Percentiles rank a stretch among this genome's conserved stretches.
phyloP scores from a whole-genome alignment of 176 grass and related monocot genomes.

The Hyparrhenia diplandra region DNA sequence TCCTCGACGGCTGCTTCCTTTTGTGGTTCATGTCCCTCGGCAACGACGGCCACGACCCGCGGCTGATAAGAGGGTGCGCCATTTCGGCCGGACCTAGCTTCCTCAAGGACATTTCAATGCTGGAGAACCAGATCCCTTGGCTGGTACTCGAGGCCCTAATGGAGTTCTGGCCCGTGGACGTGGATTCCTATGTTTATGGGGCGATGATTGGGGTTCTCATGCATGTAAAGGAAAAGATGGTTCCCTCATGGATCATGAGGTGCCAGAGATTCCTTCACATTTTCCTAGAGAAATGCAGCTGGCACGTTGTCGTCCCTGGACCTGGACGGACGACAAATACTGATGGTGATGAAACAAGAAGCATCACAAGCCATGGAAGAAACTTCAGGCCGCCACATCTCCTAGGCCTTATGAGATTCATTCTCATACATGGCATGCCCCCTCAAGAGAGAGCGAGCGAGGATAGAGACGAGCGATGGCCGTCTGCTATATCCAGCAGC shows the following conservation, averaged over 20 bases:
- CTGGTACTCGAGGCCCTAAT: neutral
- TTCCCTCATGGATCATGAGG: neutral
- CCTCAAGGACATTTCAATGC: neutral
- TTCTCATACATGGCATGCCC: neutral
- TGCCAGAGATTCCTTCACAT: neutral
- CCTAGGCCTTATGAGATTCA: neutral
- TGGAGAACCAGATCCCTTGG: neutral
- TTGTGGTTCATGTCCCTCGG: neutral
- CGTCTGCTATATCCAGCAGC: neutral
- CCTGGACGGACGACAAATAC: too few species aligned
- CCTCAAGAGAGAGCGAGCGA: too few species aligned
- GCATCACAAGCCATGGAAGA: neutral
- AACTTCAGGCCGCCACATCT: neutral
- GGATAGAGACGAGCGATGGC: too few species aligned
- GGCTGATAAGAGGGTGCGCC: neutral
- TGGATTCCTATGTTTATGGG: too few species aligned
- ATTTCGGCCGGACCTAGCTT: neutral
- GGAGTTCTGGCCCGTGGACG: neutral
- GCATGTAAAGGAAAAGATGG: neutral
- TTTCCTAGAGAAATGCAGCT: too few species aligned
- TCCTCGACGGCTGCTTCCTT: neutral
- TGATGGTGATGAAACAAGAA: too few species aligned
- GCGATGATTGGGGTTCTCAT: too few species aligned
- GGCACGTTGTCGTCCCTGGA: too few species aligned
- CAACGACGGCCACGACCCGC: too few species aligned